These are phyloP conservation scores for Blastobotrys persicus DNA, from an alignment of 1,139 yeast genomes.

Conservation along the genomic window DNA sequence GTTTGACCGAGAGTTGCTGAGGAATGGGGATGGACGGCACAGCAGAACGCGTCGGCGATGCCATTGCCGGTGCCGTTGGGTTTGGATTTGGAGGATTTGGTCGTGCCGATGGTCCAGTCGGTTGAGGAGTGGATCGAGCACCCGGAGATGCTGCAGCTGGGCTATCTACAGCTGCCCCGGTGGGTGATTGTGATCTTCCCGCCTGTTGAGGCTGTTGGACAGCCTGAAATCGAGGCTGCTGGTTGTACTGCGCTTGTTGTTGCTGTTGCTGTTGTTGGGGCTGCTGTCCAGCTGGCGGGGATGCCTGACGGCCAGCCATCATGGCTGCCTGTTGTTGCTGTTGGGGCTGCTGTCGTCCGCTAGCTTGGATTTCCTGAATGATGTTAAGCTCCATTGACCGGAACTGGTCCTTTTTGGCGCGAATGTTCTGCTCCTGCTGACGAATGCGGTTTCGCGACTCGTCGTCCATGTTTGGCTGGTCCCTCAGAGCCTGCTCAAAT, in stretches of 20 bases:
- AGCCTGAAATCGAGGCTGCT: constrained; percentile 20
- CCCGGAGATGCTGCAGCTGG: constrained; percentile 16
- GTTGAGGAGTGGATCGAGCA: constrained; percentile 15
- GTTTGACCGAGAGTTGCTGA: constrained; percentile 59
- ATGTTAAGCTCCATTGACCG: constrained; percentile 27
- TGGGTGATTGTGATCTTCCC: neutral
- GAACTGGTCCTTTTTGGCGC: constrained; percentile 29
- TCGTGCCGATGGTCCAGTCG: constrained; percentile 33
- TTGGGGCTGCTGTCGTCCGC: constrained; percentile 8
- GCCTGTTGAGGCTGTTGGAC: constrained; percentile 2
- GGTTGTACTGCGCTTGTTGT: constrained; percentile 17
- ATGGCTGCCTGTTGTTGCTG: constrained; percentile 14
- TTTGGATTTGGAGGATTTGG: constrained; percentile 29
- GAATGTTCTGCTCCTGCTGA: constrained; percentile 26
- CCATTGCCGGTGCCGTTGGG: constrained; percentile 27
- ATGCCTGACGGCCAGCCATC: constrained; percentile 6
- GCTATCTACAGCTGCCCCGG: constrained; percentile 19
- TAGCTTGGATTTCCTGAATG: constrained; percentile 22
- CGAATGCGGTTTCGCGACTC: constrained; percentile 20
- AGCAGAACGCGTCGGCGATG: constrained; percentile 47
- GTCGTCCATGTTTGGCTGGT: constrained; percentile 27
- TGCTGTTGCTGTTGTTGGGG: constrained; percentile 18
- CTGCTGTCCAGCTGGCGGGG: too few species aligned
- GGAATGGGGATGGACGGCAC: constrained; percentile 63
- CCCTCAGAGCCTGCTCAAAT: constrained; percentile 26